Evolutionary conservation across 768 basidiomycete species (phyloP), one percentile per base, ranked within the genome.

Genomic region (Boletus edulis): DNA sequence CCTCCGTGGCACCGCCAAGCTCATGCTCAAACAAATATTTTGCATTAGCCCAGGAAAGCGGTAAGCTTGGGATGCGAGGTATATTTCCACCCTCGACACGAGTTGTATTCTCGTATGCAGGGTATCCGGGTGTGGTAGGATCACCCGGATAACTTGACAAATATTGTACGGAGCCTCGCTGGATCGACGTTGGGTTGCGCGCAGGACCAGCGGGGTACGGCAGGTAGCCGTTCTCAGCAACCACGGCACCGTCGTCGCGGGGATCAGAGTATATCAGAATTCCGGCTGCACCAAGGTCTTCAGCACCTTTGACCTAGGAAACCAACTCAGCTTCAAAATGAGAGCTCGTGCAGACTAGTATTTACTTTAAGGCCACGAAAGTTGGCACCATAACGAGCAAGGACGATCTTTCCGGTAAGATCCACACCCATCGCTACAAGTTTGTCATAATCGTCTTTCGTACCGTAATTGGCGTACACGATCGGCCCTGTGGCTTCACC

Each of bases 1-100:
- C 55, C 76, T 69, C 59, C 43, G 73, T 68, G 32, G 76, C 47
- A 15, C 73, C 72, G 5, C 70, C 76, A 39, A 84, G 79, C 60
- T 83, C 82, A 54, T 81, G 67, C 39, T 70, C 76, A 15, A 93
- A 74, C 17, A 94, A 72, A n/a, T 79, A 79, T 54, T 85, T 71
- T 0, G 91, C 94, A 64, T 94, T 96, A 44, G 77, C 73, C 86
- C 91, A 95, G 0, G 89, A 91, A 59, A 97, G 83, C 0, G 95
- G 95, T 15, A 97, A 70, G 60, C 90, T 93, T 2, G 90, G 90
- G 59, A 93, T 92, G 12, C 62, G 69, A 4, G 90, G 89, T 37
- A 87, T 80, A 60, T 86, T 90, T 41, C 73, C 73, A 32, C 75
- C 79, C 54, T 80, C 78, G 39, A 70, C 73, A 47, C 89, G 80